Base-by-base conservation (phyloP, 345 rosid species). In the Arabis alpina region DNA sequence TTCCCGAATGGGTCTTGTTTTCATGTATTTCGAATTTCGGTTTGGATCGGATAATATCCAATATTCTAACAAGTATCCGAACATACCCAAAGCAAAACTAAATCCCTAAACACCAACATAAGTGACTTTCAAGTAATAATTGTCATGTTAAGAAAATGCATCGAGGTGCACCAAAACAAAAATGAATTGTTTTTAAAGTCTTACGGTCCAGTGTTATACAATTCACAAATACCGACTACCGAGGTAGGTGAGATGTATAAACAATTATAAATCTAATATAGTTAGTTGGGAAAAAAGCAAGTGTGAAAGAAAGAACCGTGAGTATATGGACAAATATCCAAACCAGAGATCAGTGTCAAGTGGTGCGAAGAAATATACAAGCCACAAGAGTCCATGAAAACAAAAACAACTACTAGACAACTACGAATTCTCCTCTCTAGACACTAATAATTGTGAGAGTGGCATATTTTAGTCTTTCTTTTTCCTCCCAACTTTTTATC, bases 361-460 rank as follows among this genome's bases (percentile, higher is more conserved):
- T 53, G 30, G 42, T 44, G 54, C 15, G 1, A 28, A n/a, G 14
- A 39, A 52, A 25, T 4, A 28, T 66, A 12, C 54, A 54, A 37
- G 39, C 51, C 42, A 70, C 12, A 59, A 27, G 11, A 70, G 43
- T 59, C 74, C 23, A 19, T 19, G 23, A 19, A 19, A 49, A 59
- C 3, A 6, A 6, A 39, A 59, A 8, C 51, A 39, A 58, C 6
- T 30, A 42, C 6, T 30, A 54, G 54, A 43, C 62, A 67, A 67
- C 7, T 68, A 12, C n/a, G 51, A 68, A 3, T 55, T 68, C 27
- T 41, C 52, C 30, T 28, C 61, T 14, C 25, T 42, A 55, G 3
- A 48, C 49, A 57, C 32, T 30, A 49, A 50, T 49, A 15, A 70
- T 59, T 70, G 74, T 6, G 51, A 69, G 50, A 5, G 37, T 16